These are phyloP conservation scores for Xylaria sp. DNA, from an alignment of 2,329 filamentous ascomycete species.

Conservation along the genomic window DNA sequence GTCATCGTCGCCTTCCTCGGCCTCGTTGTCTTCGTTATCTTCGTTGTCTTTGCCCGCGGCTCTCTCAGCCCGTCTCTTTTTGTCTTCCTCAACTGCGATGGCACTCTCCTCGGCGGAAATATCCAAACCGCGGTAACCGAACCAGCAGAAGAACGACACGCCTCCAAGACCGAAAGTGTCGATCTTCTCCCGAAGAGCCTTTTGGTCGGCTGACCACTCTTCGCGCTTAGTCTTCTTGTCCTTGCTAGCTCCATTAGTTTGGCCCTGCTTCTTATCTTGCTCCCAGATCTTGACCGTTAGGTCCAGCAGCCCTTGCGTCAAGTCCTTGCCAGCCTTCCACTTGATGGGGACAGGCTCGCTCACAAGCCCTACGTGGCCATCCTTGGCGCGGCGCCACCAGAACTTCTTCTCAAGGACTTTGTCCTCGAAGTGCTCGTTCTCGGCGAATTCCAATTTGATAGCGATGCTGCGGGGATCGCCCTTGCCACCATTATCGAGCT, in stretches of 20 bases:
- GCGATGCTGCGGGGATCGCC: slow-evolving; percentile 82
- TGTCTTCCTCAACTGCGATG: slow-evolving; percentile 64
- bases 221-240: slow-evolving; percentile 60
- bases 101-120: slow-evolving; percentile 75
- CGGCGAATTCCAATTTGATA: slow-evolving; percentile 77
- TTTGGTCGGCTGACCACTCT: slow-evolving; percentile 58
- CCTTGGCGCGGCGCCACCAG: slow-evolving; percentile 74
- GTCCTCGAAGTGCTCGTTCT: slow-evolving; percentile 85
- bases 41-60: slow-evolving; percentile 52
- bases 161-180: slow-evolving; percentile 66
- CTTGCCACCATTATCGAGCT: slow-evolving; percentile 65
- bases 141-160: slow-evolving; percentile 87
- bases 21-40: slow-evolving; percentile 27
- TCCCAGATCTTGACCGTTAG: slow-evolving; percentile 73
- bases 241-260: slow-evolving; percentile 45
- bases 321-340: slow-evolving; percentile 86
- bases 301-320: slow-evolving; percentile 80
- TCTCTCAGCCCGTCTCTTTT: slow-evolving; percentile 58
- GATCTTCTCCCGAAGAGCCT: slow-evolving; percentile 60
- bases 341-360: slow-evolving; percentile 87
- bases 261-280: slow-evolving; percentile 55
- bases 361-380: slow-evolving; percentile 77
- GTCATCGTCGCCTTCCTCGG: slow-evolving; percentile 59
- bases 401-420: slow-evolving; percentile 87
- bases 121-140: slow-evolving; percentile 75